These are phyloP conservation scores for Plasmodium gonderi DNA, from an alignment of 169 alveolate species.

Conservation along the genomic window DNA sequence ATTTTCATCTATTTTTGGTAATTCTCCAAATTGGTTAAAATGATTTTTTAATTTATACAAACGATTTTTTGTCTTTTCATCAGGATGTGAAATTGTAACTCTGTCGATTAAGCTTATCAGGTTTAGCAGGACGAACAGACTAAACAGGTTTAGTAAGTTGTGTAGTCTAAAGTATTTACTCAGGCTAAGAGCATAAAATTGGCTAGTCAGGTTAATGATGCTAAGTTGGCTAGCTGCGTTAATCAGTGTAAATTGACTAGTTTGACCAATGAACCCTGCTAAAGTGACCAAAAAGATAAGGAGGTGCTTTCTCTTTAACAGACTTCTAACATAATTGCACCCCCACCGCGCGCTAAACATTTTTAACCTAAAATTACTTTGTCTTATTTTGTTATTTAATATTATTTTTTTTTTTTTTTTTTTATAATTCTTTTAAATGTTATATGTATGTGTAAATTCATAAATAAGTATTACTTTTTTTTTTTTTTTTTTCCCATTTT, in stretches of 20 bases:
- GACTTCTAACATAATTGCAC: not conserved
- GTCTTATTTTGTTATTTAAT: not conserved
- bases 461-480: not conserved
- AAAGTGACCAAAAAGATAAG: constrained; percentile 20
- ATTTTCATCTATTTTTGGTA: not conserved
- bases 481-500: not conserved
- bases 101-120: not conserved
- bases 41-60: not conserved
- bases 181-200: not conserved
- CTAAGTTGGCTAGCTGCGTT: not conserved
- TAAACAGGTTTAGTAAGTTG: not conserved
- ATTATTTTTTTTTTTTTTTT: not conserved
- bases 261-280: not conserved
- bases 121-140: not conserved
- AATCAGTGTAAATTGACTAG: not conserved
- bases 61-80: not conserved
- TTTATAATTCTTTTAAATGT: not conserved
- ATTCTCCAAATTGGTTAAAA: not conserved
- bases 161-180: not conserved
- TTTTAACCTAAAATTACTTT: constrained; percentile 8
- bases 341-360: not conserved
- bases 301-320: constrained; percentile 38
- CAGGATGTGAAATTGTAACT: not conserved
- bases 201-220: not conserved
- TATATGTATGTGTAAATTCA: not conserved